Evolutionary conservation across 371 early-diverging fungal genomes (phyloP).

Genomic region (Mucor irregularis): DNA sequence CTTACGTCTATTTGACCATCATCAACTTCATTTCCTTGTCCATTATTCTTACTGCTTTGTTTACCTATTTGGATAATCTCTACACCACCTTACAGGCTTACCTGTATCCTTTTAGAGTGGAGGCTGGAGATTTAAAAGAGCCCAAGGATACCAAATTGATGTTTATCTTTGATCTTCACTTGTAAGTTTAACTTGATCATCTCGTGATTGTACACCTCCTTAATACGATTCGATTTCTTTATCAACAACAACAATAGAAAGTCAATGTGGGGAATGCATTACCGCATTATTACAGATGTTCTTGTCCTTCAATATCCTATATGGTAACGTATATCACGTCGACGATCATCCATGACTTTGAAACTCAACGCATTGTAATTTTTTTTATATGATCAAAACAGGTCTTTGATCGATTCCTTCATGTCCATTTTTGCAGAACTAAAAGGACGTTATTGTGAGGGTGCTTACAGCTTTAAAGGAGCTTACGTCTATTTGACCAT

Average conservation of each 20-base stretch:
- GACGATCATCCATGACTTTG: neutral
- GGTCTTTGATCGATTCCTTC: constrained; percentile 44
- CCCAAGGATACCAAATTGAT: constrained; percentile 34
- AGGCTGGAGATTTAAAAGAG: constrained; percentile 30
- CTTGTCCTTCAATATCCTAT: constrained; percentile 48
- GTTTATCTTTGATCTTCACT: neutral
- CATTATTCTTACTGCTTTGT: neutral
- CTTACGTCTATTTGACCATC: constrained; percentile 46
- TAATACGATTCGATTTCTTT: no score
- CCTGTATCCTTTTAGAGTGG: constrained; percentile 38
- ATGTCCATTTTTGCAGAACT: constrained; percentile 42
- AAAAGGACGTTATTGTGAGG: constrained; percentile 45
- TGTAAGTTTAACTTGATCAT: no score
- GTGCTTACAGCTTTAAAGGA: constrained; percentile 37
- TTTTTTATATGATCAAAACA: no score
- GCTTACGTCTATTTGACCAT: constrained; percentile 48
- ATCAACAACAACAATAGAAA: constrained; percentile 31
- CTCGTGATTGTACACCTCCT: no score
- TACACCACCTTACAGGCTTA: constrained; percentile 44
- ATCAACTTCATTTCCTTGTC: constrained; percentile 31
- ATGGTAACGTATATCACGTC: constrained; percentile 29
- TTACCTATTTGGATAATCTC: constrained; percentile 15
- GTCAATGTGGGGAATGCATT: constrained; percentile 53
- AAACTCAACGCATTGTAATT: neutral
- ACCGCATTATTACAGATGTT: constrained; percentile 43